Conservation (phyloP, 2,329 filamentous ascomycete species). For the Thielaviopsis punctulata region DNA sequence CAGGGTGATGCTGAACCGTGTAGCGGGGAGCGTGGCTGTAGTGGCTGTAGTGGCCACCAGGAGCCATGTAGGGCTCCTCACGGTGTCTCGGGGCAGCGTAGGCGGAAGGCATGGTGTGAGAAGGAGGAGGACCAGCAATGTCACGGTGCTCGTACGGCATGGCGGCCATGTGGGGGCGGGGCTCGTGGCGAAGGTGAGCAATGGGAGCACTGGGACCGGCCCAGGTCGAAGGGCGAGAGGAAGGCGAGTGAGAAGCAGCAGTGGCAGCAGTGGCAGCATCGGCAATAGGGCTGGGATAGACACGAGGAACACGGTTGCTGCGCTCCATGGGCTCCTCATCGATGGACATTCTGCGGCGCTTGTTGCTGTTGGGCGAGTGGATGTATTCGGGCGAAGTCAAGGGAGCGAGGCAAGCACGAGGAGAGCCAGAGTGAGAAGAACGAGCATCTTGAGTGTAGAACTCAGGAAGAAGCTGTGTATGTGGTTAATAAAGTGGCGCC, state of each 20-base stretch:
- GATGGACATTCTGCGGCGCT: slow-evolving; percentile 27
- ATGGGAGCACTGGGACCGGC: neutral
- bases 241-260: slow-evolving; percentile 4
- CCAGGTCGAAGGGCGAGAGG: slow-evolving; percentile 4
- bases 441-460: slow-evolving; percentile 19
- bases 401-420: slow-evolving; percentile 18
- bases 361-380: slow-evolving; percentile 29
- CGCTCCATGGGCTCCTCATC: slow-evolving; percentile 23
- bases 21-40: neutral
- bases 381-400: slow-evolving; percentile 29
- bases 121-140: neutral
- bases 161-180: slow-evolving; percentile 1
- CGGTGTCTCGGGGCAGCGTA: neutral
- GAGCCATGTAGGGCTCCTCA: neutral
- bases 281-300: slow-evolving; percentile 22
- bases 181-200: neutral
- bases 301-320: slow-evolving; percentile 28
- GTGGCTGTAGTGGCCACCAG: neutral
- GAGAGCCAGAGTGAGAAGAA: slow-evolving; percentile 20
- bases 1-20: slow-evolving; percentile 1
- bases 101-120: neutral
- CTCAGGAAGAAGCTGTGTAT: slow-evolving; percentile 19
- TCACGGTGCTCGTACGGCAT: slow-evolving; percentile 4
- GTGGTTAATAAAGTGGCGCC: neutral
- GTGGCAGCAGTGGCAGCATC: slow-evolving; percentile 1